Base-by-base conservation (phyloP, 192 early-diverging fungal genomes). In the Coemansia sp. region DNA sequence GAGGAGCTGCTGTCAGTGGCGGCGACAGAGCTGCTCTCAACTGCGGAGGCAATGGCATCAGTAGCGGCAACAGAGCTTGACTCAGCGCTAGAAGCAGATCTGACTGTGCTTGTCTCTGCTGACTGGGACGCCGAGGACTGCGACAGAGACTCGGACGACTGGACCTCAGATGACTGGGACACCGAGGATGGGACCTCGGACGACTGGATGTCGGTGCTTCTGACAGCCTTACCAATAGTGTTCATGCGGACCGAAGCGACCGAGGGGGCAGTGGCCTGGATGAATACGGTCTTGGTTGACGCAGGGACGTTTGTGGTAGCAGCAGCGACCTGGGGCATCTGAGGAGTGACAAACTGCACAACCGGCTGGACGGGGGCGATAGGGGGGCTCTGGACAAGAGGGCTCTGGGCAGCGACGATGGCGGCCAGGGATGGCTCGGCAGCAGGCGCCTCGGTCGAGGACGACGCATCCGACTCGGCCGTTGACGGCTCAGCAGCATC, bases 61-160 rank as follows among this genome's bases (percentile, higher is more conserved):
- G n/a, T n/a, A n/a, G 4, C 34, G 34, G 26, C 32, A 9, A 22
- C 32, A 7, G 49, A 25, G 5, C 6, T 17, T 6, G 25, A 11
- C 2, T 15, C 14, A 15, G 18, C 34, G 9, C 5, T 32, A 13
- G 33, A 15, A 5, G 49, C 37, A 8, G 3, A 34, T 3, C 25
- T 15, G 8, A 25, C 9, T 22, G 24, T 39, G 25, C 0, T 37
- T 4, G 20, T 2, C 10, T 3, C 45, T 29, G 45, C 46, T 1
- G 33, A 5, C 5, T 27, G 13, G 6, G n/a, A n/a, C n/a, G n/a
- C n/a, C n/a, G n/a, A n/a, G n/a, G n/a, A n/a, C n/a, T n/a, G n/a
- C 69, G 62, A 45, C 64, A 72, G 25, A 72, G 41, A 40, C 60
- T 66, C n/a, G 55, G n/a, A n/a, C n/a, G n/a, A n/a, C n/a, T n/a